Base-by-base conservation (phyloP, 116 monocot species). In the Thalassia testudinum region DNA sequence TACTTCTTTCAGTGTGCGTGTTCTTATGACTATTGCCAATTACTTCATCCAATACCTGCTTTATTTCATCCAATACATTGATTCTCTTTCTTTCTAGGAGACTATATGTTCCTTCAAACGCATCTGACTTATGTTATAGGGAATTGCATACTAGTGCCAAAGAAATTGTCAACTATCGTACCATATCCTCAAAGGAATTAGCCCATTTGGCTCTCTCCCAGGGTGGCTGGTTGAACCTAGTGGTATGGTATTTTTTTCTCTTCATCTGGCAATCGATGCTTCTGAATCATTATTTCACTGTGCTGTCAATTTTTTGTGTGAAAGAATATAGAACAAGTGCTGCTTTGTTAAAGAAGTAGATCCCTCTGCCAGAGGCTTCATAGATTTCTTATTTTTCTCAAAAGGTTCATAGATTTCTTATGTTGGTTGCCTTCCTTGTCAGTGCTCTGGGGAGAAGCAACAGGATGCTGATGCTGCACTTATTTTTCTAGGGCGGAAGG, bases 161-260 rank as follows among this genome's bases (percentile, higher is more conserved):
- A 52, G 78, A 81, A 66, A n/a, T 61, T 37, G 71, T 91, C 45
- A 49, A 73, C 53, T 85, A 91, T 58, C 75, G 49, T 37, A 78
- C 67, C 19, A 57, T 91, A n/a, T 76, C 76, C 22, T 68, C 76
- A 25, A 67, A 73, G 60, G 73, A 69, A 28, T 71, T 91, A 64
- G 78, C 74, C 42, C 73, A 76, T 50, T 76, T 68, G 51, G 76
- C 85, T 76, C 49, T 85, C 10, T 66, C 69, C 24, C 78, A 91
- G 66, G 91, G 85, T 27, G 78, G 91, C 30, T 91, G 91, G 91
- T 81, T 85, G 55, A 73, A 78, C 40, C 29, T 78, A 25, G 30
- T 91, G 81, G 91, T 91, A 72, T 26, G 1, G 12, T 62, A 5
- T 23, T 66, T 37, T n/a, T 2, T 56, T 43, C 42, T 34, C 30